A percentile compares a stretch with the other conserved stretches of the same genome.
phyloP scores from a whole-genome alignment of 768 basidiomycete genomes.

The Calocybe gangraenosa region DNA sequence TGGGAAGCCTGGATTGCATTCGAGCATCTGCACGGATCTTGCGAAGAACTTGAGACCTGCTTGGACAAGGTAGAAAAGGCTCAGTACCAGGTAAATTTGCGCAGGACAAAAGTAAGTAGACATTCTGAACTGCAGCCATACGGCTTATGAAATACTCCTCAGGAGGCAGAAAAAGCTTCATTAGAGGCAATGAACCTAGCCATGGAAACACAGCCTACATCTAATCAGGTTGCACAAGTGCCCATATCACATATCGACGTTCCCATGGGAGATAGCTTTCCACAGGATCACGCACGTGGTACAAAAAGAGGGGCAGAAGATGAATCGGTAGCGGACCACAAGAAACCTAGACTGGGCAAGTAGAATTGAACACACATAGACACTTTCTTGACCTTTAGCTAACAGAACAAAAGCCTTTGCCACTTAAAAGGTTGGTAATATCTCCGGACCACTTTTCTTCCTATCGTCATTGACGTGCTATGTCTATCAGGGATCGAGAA shows the following conservation, averaged over 20 bases:
- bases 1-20: conserved; percentile 92
- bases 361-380: background rate
- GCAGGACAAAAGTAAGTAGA: conserved; percentile 55
- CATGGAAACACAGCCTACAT: conserved; percentile 34
- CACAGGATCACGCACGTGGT: conserved; percentile 27
- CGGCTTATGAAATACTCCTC: background rate
- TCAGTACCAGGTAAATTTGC: conserved; percentile 54
- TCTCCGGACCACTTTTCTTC: background rate
- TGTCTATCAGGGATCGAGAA: conserved; percentile 77
- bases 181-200: conserved; percentile 46
- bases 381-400: background rate
- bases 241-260: conserved; percentile 18
- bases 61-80: conserved; percentile 65
- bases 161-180: conserved; percentile 63
- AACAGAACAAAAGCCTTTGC: conserved; percentile 39
- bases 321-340: conserved; percentile 36
- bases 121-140: background rate
- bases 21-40: conserved; percentile 77
- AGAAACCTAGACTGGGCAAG: conserved; percentile 63
- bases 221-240: conserved; percentile 26
- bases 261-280: conserved; percentile 39
- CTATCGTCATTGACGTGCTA: background rate
- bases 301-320: conserved; percentile 68
- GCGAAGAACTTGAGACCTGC: conserved; percentile 59
- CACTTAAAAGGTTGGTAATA: conserved; percentile 54